phyloP scores from a whole-genome alignment of 345 rosid genomes.

The Salix udensis region DNA sequence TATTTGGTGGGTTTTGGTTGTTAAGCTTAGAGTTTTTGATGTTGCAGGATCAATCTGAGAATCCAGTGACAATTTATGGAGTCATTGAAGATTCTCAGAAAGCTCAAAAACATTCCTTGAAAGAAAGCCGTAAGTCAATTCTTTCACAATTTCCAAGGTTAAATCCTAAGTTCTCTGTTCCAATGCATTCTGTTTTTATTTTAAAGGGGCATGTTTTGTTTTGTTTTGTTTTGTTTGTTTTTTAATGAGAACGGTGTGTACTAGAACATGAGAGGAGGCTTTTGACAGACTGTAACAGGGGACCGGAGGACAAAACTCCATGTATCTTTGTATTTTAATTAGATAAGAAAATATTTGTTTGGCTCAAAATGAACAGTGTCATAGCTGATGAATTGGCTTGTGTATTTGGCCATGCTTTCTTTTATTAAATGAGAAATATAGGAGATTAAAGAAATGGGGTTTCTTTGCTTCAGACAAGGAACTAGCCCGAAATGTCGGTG shows the following conservation, averaged over 20 bases:
- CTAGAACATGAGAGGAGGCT: slow-evolving; percentile 17
- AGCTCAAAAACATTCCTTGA: slow-evolving; percentile 38
- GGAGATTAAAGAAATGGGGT: slow-evolving; percentile 21
- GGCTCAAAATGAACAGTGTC: slow-evolving; percentile 17
- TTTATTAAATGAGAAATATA: neutral
- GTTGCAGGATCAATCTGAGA: neutral
- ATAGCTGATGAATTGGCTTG: slow-evolving; percentile 17
- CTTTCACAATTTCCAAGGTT: slow-evolving; percentile 27
- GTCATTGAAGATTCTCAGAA: slow-evolving; percentile 27
- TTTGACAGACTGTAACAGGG: slow-evolving; percentile 54
- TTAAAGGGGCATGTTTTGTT: neutral
- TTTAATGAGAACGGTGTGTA: slow-evolving; percentile 8
- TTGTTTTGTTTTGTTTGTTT: neutral
- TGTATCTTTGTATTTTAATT: slow-evolving; percentile 10
- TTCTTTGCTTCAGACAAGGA: slow-evolving; percentile 31
- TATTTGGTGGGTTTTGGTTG: neutral
- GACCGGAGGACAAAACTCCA: slow-evolving; percentile 48
- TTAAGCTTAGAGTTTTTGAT: neutral
- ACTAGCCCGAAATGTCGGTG: slow-evolving; percentile 32
- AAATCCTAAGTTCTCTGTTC: neutral
- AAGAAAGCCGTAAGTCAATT: slow-evolving; percentile 20
- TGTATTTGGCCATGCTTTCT: slow-evolving; percentile 10
- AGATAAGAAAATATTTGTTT: slow-evolving; percentile 26
- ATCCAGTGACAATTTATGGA: slow-evolving; percentile 25
- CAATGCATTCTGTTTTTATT: neutral